These are phyloP conservation scores for Candida wancherniae DNA, from an alignment of 805 yeast species.

Conservation along the genomic window DNA sequence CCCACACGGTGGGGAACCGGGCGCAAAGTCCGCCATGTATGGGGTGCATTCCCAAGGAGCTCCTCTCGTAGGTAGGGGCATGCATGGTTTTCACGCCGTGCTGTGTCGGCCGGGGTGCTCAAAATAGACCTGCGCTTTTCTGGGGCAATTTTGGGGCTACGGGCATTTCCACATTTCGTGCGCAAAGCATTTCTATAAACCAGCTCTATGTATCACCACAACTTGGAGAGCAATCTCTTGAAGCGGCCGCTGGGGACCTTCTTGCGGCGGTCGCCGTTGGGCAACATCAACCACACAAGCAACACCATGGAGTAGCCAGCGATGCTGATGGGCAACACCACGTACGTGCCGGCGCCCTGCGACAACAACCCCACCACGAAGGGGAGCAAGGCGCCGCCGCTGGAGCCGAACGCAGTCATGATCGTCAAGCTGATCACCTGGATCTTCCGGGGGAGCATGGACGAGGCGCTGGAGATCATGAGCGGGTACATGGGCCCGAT, in stretches of 20 bases:
- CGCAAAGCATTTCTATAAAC: no score
- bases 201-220: no score
- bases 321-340: constrained; percentile 21
- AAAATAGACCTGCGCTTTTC: no score
- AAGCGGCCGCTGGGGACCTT: constrained; percentile 1
- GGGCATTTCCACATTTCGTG: no score
- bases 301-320: constrained; percentile 16
- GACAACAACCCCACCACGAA: constrained; percentile 21
- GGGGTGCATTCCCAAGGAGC: no score
- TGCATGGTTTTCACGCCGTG: no score
- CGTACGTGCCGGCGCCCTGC: constrained; percentile 20
- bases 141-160: no score
- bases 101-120: no score
- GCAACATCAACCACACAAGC: constrained; percentile 16
- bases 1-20: no score
- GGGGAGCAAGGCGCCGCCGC: constrained; percentile 23
- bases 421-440: constrained; percentile 22
- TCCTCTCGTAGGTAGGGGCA: no score
- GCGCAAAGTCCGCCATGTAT: no score
- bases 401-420: constrained; percentile 22
- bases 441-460: constrained; percentile 21
- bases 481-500: constrained; percentile 23
- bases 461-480: constrained; percentile 19
- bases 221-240: constrained; percentile 2
- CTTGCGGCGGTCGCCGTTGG: constrained; percentile 12